These are phyloP conservation scores for Syncephalastrum sp. DNA, from an alignment of 371 early-diverging fungal species.

Conservation along the genomic window DNA sequence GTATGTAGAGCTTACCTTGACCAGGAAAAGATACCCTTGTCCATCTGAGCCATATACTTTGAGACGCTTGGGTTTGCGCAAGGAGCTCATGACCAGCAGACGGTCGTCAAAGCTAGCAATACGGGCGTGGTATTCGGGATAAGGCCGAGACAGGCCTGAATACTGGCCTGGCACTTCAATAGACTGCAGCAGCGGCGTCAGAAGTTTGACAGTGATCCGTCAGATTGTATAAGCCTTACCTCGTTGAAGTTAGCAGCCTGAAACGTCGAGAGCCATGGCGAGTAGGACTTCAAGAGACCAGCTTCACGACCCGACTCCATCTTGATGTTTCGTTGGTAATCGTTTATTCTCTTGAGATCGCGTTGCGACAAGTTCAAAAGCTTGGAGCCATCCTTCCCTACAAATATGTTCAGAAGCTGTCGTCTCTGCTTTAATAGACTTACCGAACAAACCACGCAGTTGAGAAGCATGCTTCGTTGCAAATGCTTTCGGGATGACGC, in stretches of 20 bases:
- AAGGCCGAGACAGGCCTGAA: conserved; percentile 45
- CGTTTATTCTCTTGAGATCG: conserved; percentile 34
- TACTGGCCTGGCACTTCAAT: conserved; percentile 83
- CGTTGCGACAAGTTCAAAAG: conserved; percentile 31
- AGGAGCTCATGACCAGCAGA: conserved; percentile 66
- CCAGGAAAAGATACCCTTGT: conserved; percentile 65
- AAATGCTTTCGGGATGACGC: conserved; percentile 44
- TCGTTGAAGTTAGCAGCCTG: conserved; percentile 35
- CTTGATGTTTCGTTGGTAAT: conserved; percentile 23
- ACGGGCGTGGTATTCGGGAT: conserved; percentile 50
- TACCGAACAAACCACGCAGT: conserved; percentile 46
- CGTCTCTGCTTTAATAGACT: neutral
- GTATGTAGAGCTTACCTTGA: conserved; percentile 49
- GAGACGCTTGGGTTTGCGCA: conserved; percentile 72
- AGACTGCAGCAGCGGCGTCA: conserved; percentile 14
- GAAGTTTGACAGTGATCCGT: too few relatives aligned
- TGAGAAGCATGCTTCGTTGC: conserved; percentile 50
- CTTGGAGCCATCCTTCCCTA: conserved; percentile 52
- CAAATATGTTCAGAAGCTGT: neutral
- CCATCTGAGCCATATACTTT: conserved; percentile 74
- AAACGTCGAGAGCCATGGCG: conserved; percentile 65
- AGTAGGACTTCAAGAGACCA: conserved; percentile 57
- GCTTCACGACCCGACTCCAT: conserved; percentile 16
- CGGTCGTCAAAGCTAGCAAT: conserved; percentile 63
- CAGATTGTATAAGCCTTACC: conserved; percentile 15